A percentile compares a stretch with the other conserved stretches of the same genome.
Conservation (phyloP, 2,329 filamentous ascomycete genomes). For the Emmonsia crescens region DNA sequence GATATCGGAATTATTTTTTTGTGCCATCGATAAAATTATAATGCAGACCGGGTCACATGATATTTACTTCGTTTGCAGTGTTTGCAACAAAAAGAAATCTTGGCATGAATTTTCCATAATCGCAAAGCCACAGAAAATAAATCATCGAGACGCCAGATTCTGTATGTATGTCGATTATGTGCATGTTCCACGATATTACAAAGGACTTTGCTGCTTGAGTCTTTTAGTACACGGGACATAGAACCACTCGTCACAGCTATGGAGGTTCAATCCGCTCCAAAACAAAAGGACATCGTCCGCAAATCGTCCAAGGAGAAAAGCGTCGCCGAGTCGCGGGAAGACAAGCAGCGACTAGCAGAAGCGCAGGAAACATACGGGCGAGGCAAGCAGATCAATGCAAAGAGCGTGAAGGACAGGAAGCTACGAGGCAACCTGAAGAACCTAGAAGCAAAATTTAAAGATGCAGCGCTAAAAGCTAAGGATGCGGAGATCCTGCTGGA, state of each 20-base stretch:
- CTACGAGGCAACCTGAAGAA: conserved; percentile 66
- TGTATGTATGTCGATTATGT: not conserved
- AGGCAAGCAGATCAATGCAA: conserved; percentile 62
- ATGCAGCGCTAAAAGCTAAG: conserved; percentile 73
- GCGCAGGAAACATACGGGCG: conserved; percentile 75
- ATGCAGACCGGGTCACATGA: conserved; percentile 25
- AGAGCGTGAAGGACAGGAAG: conserved; percentile 78
- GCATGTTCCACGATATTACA: not conserved
- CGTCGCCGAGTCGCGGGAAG: conserved; percentile 25
- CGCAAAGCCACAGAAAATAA: conserved; percentile 12
- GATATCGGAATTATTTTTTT: not conserved
- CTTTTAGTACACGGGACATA: not conserved
- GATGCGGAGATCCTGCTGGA: conserved; percentile 93
- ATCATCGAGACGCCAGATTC: not conserved
- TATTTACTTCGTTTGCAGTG: not conserved
- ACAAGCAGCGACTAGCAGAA: conserved; percentile 30
- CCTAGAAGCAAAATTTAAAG: conserved; percentile 72
- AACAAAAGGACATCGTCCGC: conserved; percentile 10
- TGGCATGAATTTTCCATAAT: conserved; percentile 28
- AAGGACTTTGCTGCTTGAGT: not conserved
- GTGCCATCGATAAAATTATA: not conserved
- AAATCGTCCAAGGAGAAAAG: not conserved
- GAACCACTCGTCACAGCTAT: conserved; percentile 3
- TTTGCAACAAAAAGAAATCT: conserved; percentile 19
- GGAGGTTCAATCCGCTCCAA: conserved; percentile 22